phyloP scores from a whole-genome alignment of 768 basidiomycete genomes.

The Arthromyces matolae region DNA sequence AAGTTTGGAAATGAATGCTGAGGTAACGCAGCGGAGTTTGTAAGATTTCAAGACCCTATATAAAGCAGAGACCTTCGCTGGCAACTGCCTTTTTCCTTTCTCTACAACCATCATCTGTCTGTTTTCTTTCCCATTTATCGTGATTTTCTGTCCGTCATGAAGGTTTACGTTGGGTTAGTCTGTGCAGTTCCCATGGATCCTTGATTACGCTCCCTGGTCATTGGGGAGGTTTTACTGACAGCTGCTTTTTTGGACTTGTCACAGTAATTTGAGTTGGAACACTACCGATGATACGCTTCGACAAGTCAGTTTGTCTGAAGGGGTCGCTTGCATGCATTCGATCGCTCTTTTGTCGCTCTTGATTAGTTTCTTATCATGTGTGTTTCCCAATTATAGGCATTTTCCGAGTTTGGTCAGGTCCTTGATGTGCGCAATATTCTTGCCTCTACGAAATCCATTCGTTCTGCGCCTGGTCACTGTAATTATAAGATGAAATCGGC shows the following conservation, averaged over 20 bases:
- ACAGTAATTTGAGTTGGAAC: conserved; percentile 94
- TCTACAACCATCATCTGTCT: conserved; percentile 49
- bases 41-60: conserved; percentile 42
- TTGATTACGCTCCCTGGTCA: conserved; percentile 43
- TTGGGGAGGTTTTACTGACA: conserved; percentile 56
- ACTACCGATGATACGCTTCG: conserved; percentile 91
- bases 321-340: conserved; percentile 27
- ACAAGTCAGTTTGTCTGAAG: conserved; percentile 68
- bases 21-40: conserved; percentile 43
- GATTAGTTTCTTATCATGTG: conserved; percentile 48
- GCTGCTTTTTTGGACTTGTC: conserved; percentile 44
- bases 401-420: conserved; percentile 77
- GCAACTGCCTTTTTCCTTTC: conserved; percentile 31
- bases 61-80: conserved; percentile 28
- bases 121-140: conserved; percentile 53
- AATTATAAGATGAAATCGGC: conserved; percentile 34
- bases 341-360: conserved; percentile 28
- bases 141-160: conserved; percentile 68
- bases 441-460: conserved; percentile 18
- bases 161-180: conserved; percentile 95
- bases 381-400: conserved; percentile 68
- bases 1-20: conserved; percentile 12
- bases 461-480: conserved; percentile 19
- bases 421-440: conserved; percentile 80
- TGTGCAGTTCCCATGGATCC: conserved; percentile 49